These are phyloP conservation scores for Kalanchoe fedtschenkoi DNA, from an alignment of 164 flowering plant species.

Conservation along the genomic window DNA sequence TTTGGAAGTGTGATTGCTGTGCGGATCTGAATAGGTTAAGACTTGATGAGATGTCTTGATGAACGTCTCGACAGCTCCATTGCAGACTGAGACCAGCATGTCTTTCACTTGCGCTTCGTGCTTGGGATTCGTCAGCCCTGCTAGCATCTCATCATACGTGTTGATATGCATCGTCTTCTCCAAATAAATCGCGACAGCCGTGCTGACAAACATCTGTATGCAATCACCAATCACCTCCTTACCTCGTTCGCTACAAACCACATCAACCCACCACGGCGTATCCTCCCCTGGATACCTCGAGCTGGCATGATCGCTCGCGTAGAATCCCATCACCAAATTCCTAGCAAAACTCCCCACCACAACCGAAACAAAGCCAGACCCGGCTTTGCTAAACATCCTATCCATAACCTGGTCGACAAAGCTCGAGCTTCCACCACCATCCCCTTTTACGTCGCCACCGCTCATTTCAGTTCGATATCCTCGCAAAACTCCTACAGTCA, in stretches of 20 bases:
- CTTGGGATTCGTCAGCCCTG: slow-evolving; percentile 75
- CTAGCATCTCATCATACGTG: slow-evolving; percentile 57
- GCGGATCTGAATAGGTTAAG: slow-evolving; percentile 17
- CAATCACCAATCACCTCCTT: slow-evolving; percentile 48
- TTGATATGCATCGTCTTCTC: slow-evolving; percentile 78
- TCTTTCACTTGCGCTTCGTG: slow-evolving; percentile 52
- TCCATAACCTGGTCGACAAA: slow-evolving; percentile 31
- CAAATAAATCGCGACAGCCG: slow-evolving; percentile 70
- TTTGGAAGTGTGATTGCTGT: slow-evolving; percentile 9
- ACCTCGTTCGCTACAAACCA: slow-evolving; percentile 31
- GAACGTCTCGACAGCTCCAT: slow-evolving; percentile 60
- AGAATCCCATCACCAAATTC: slow-evolving; percentile 37
- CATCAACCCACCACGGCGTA: slow-evolving; percentile 27
- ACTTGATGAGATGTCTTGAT: slow-evolving; percentile 66
- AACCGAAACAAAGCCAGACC: slow-evolving; percentile 54
- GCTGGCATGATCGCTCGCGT: slow-evolving; percentile 13
- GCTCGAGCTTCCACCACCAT: slow-evolving; percentile 7
- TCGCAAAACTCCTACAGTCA: slow-evolving; percentile 33
- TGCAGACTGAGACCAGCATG: slow-evolving; percentile 44
- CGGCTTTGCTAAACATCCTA: slow-evolving; percentile 33
- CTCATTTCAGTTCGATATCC: slow-evolving; percentile 17
- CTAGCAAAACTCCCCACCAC: slow-evolving; percentile 58
- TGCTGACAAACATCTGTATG: slow-evolving; percentile 60
- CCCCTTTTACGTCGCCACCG: slow-evolving; percentile 5
- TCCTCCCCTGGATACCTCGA: slow-evolving; percentile 6